Base-by-base conservation (phyloP, 768 basidiomycete species). In the Collybia sordida region DNA sequence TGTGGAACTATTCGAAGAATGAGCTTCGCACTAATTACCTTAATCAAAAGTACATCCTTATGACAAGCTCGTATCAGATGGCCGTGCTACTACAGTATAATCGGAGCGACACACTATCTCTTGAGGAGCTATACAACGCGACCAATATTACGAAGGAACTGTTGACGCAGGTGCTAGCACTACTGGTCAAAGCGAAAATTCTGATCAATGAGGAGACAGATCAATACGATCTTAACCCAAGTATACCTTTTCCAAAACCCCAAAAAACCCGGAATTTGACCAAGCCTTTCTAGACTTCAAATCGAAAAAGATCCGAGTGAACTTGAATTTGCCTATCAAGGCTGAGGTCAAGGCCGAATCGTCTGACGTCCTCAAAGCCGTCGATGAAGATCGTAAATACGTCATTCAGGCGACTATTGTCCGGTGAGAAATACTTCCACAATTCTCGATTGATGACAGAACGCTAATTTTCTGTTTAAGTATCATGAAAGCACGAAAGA, bases 1-100 rank as follows among this genome's bases (percentile, higher is more conserved):
- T 98, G 6, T 99, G 97, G 97, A 96, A 98, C 64, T 92, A 95
- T 66, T 94, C 90, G 41, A 96, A 97, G 78, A 96, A 95, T 71
- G 97, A 98, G 64, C 80, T 99, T 37, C 85, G 93, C 52, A 95
- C 96, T 53, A 95, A 90, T 66, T 94, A 97, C 70, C 77, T 92
- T 47, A 88, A 87, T 63, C 92, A 93, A 68, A 98, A 96, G 74
- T 98, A 98, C 74, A 94, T 97, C 58, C 72, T 98, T 63, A 93
- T 95, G 87, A 94, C 93, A 50, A 95, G 91, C 63, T 85, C 93
- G 31, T 98, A 93, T 69, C 97, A 99, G 72, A 94, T 93, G 85
- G 90, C 92, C n/a, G 90, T 99, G 43, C 73, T 98, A 34, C 65
- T 94, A 59, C 94, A 96, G 66, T 99, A 93, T 73, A 99, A 99